Evolutionary conservation across 2,329 filamentous ascomycete species (phyloP), one percentile per base, ranked within the genome.

Genomic region (Xylariaceae sp.): DNA sequence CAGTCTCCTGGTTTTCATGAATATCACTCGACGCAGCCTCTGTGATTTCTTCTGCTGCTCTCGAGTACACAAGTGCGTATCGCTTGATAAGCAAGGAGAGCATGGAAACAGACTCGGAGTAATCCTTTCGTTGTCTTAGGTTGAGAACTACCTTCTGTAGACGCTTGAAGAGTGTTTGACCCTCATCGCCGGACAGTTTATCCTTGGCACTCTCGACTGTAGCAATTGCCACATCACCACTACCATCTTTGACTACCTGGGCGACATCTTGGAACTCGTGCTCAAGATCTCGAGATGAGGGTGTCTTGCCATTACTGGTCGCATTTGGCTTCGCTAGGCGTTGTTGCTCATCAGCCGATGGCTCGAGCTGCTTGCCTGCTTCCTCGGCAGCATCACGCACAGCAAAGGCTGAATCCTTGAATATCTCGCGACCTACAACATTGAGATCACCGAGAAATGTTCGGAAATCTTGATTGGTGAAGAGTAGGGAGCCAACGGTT

Each of bases 401-500:
- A 0, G 86, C 84, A 47, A 88, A 83, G 0, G 89, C 88, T 3
- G 89, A 89, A 54, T 96, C 90, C 38, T 81, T 82, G 60, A 96
- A 89, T 1, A 97, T 83, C 59, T 95, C 85, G 32, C 86, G 81
- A 11, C 84, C 86, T 35, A 96, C 78, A 0, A 83, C 82, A 34
- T 82, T 81, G 31, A 95, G 66, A 55, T 97, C 91, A 9, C 83
- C 79, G 34, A 96, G 69, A 54, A 97, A 89, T 6, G 90, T 73
- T 30, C 90, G 83, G 62, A 97, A 96, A 56, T 96, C 89, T 0
- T 85, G 82, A 60, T 97, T 97, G 12, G 87, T 89, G 33, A 97
- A 70, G 1, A 96, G 76, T n/a, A 97, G 71, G 3, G 84, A 86
- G 22, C 86, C 84, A 0, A 97, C 80, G 0, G 89, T 95, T 43